These are phyloP conservation scores for Ulota crispa DNA, from an alignment of 225 moss, liverwort and hornwort species.

Conservation along the genomic window DNA sequence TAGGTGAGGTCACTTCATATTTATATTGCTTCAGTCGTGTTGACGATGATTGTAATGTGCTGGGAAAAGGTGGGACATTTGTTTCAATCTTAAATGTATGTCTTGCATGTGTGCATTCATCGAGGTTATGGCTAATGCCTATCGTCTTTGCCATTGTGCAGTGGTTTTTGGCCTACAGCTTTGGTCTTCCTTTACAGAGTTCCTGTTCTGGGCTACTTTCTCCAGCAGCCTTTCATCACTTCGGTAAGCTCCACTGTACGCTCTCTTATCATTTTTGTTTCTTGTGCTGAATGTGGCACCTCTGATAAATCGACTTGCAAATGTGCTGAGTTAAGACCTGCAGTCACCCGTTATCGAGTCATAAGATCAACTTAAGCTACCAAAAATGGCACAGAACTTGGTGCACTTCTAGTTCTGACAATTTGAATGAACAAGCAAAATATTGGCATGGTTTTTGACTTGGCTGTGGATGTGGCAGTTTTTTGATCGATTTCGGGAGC, in stretches of 20 bases:
- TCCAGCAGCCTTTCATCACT: slow-evolving; percentile 82
- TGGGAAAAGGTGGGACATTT: neutral
- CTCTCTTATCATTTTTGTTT: neutral
- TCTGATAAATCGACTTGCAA: neutral
- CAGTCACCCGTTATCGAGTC: neutral
- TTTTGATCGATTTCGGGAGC: slow-evolving; percentile 93
- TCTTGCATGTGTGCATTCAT: neutral
- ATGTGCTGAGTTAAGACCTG: neutral
- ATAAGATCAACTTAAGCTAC: neutral
- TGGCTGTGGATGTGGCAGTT: slow-evolving; percentile 60
- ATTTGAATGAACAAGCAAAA: neutral
- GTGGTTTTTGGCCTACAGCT: slow-evolving; percentile 98
- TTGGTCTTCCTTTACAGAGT: slow-evolving; percentile 95
- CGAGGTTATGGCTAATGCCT: slow-evolving; percentile 15
- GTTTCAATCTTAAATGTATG: neutral
- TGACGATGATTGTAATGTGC: neutral
- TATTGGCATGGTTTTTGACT: slow-evolving; percentile 6
- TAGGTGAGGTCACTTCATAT: slow-evolving; percentile 46
- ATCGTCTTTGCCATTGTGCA: slow-evolving; percentile 37
- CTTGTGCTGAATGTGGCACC: neutral
- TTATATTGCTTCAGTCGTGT: neutral
- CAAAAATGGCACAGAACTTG: neutral
- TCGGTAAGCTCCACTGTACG: slow-evolving; percentile 45
- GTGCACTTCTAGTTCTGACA: neutral
- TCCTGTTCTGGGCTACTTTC: slow-evolving; percentile 76